phyloP scores from a whole-genome alignment of 2,329 filamentous ascomycete genomes.

The Aspergillus latus region DNA sequence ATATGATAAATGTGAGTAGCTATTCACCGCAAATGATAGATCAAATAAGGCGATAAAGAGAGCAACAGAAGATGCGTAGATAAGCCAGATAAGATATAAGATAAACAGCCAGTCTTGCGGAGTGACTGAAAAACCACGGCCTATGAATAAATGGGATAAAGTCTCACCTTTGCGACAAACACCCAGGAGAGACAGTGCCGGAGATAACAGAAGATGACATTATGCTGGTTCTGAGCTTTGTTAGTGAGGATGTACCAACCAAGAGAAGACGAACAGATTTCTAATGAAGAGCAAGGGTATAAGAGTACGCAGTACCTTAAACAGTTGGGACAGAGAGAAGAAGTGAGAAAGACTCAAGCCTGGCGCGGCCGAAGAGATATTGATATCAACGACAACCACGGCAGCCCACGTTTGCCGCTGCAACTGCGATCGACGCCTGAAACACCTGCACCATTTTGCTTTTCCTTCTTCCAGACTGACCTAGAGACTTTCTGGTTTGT shows the following conservation, averaged over 20 bases:
- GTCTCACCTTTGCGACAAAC: conserved; percentile 61
- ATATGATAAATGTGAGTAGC: not conserved
- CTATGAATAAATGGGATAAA: not conserved
- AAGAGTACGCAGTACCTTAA: not conserved
- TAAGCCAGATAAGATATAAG: not conserved
- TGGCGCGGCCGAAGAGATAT: conserved; percentile 3
- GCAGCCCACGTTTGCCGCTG: conserved; percentile 14
- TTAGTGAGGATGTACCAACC: conserved; percentile 3
- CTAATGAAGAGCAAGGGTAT: not conserved
- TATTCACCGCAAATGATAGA: not conserved
- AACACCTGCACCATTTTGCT: not conserved
- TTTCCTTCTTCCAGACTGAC: not conserved
- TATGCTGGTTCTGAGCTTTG: conserved; percentile 2
- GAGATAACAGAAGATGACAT: conserved; percentile 54
- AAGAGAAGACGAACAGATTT: not conserved
- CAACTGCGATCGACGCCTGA: conserved; percentile 16
- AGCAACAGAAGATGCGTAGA: not conserved
- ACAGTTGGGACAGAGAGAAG: not conserved
- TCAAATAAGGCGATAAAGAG: not conserved
- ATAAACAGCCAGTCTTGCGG: not conserved
- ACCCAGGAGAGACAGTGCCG: conserved; percentile 61
- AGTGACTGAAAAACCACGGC: not conserved
- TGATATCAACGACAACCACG: not conserved
- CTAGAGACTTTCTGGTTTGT: not conserved
- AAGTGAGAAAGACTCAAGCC: conserved; percentile 1